Conservation (phyloP, 805 yeast species). For the Starmerella stellata region DNA sequence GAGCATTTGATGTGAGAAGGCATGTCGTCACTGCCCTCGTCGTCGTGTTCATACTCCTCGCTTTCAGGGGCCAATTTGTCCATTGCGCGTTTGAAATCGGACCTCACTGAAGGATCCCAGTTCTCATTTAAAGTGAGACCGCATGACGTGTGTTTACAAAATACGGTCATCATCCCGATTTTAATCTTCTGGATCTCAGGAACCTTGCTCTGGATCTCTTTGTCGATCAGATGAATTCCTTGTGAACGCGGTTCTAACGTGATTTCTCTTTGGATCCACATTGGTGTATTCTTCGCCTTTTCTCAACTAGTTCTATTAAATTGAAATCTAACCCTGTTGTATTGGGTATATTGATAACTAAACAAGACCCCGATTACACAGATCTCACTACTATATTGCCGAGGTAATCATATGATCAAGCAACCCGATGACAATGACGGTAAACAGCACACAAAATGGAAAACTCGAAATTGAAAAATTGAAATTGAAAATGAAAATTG, state of each 20-base stretch:
- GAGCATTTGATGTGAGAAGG: constrained; percentile 57
- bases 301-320: too few relatives aligned
- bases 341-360: too few relatives aligned
- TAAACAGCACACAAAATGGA: too few relatives aligned
- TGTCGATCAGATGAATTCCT: constrained; percentile 56
- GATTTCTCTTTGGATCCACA: constrained; percentile 45
- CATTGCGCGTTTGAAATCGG: constrained; percentile 46
- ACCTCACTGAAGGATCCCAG: constrained; percentile 60
- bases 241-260: constrained; percentile 38
- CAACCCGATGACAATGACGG: too few relatives aligned
- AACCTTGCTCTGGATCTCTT: constrained; percentile 37
- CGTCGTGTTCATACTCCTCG: constrained; percentile 39
- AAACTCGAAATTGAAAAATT: too few relatives aligned
- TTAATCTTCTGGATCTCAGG: constrained; percentile 44
- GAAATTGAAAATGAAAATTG: too few relatives aligned
- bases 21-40: constrained; percentile 69
- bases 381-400: too few relatives aligned
- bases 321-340: too few relatives aligned
- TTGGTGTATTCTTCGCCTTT: background rate
- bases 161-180: constrained; percentile 46
- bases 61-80: constrained; percentile 54
- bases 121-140: constrained; percentile 63
- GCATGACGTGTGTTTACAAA: constrained; percentile 65
- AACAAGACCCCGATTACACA: too few relatives aligned
- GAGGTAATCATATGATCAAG: too few relatives aligned